A percentile compares a stretch with the other conserved stretches of the same genome.
Conservation (phyloP, 2,329 filamentous ascomycete genomes). For the Lasiodiplodia sp. region DNA sequence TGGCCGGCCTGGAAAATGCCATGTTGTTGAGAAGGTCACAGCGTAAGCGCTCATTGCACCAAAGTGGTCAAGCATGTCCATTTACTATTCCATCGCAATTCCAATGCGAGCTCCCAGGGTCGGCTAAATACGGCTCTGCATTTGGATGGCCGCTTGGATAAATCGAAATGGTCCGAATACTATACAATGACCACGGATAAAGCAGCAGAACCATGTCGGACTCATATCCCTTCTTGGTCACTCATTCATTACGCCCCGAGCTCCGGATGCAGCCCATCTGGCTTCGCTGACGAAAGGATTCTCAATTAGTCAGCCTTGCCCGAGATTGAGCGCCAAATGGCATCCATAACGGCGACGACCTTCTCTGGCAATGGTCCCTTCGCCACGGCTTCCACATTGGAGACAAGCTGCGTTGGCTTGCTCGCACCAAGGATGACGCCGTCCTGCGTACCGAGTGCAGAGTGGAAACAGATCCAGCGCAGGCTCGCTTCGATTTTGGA, state of each 20-base stretch:
- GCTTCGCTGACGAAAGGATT: background rate
- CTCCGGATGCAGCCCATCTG: background rate
- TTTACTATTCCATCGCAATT: background rate
- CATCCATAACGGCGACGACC: background rate
- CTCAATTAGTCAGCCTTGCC: background rate
- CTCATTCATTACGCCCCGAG: background rate
- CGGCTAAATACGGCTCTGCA: background rate
- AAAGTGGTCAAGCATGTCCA: background rate
- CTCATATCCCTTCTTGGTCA: background rate
- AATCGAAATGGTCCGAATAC: background rate
- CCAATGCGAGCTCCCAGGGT: background rate
- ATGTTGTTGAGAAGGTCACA: background rate
- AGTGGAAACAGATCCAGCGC: background rate
- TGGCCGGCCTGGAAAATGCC: background rate
- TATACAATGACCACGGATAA: background rate
- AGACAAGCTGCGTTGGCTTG: background rate
- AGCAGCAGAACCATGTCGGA: background rate
- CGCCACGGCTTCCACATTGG: background rate
- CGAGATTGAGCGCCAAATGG: background rate
- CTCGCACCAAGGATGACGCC: background rate
- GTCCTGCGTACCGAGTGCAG: background rate
- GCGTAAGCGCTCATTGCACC: background rate
- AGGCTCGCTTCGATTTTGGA: background rate
- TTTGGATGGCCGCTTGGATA: background rate
- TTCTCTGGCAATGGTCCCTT: background rate